Base-by-base conservation (phyloP, 2,329 filamentous ascomycete genomes). In the Westerdykella aurantiaca region DNA sequence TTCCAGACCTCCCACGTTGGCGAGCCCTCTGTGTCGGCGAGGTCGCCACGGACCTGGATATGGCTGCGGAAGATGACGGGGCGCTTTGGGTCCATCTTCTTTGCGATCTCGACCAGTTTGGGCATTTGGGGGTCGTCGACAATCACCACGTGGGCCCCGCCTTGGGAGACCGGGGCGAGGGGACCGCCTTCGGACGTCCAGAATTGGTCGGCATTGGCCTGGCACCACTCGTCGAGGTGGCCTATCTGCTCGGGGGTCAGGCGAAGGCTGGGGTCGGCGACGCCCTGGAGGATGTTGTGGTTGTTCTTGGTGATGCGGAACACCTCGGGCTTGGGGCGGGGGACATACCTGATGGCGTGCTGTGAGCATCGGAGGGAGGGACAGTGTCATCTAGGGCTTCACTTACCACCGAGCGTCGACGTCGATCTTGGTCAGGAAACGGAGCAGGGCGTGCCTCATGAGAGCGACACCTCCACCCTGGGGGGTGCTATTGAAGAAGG, bases 91-190 rank as follows among this genome's bases (percentile, higher is more conserved):
- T 85, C 86, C 6, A 76, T 47, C 45, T 78, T 70, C 68, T 89
- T 91, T 58, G 88, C 83, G 29, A 91, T 71, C 4, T 83, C 81
- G 42, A 91, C 87, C 31, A 93, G 72, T 5, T 79, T 80, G 3
- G 86, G 86, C 86, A 91, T 91, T 66, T 93, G 87, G 1, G 86
- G 86, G 53, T 93, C 87, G 55, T 93, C 87, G 41, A 91, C 80
- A 48, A 91, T 75, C 47, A 93, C 76, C 25, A 91, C 71, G 64
- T 91, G 81, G 9, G 86, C 86, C 48, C 86, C 86, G 11, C 86
- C 86, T 40, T 86, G 75, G 17, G 78, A 74, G 0, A 79, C 77
- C 25, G 79, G 68, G 2, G 75, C 73, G 10, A 93, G 71, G 4
- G 86, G 85, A 0, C 86, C 86, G 3, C 78, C 81, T 10, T 80